Conservation (phyloP, 257 asterid genomes). For the Solanum sejunctum region DNA sequence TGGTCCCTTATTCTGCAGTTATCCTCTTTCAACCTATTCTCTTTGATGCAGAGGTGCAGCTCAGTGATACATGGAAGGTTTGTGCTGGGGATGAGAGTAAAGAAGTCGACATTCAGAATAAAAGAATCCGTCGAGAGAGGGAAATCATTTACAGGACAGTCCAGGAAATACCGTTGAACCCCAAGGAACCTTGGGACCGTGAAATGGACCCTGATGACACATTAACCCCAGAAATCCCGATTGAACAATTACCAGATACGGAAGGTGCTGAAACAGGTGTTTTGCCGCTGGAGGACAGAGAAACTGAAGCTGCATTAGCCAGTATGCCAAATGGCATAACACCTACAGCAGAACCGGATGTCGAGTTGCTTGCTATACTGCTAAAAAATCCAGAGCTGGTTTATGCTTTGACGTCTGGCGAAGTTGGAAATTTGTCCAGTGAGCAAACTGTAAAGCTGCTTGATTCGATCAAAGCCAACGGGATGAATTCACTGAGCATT, state of each 20-base stretch:
- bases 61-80: constrained; percentile 44
- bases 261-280: constrained; percentile 36
- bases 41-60: constrained; percentile 49
- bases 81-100: constrained; percentile 63
- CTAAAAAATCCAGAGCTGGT: constrained; percentile 83
- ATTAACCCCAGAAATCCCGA: constrained; percentile 63
- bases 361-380: constrained; percentile 75
- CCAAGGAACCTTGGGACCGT: constrained; percentile 93
- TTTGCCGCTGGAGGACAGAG: constrained; percentile 4
- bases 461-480: constrained; percentile 67
- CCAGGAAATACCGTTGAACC: constrained; percentile 70
- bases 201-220: constrained; percentile 92
- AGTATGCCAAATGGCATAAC: constrained; percentile 23
- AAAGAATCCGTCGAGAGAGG: constrained; percentile 66
- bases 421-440: constrained; percentile 53
- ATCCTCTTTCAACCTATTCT: constrained; percentile 1
- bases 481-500: constrained; percentile 26
- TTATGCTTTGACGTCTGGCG: constrained; percentile 81
- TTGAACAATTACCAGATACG: constrained; percentile 65
- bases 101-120: constrained; percentile 85
- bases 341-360: constrained; percentile 56
- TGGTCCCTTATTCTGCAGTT: not conserved
- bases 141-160: constrained; percentile 49
- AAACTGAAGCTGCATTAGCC: constrained; percentile 14
- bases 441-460: constrained; percentile 68